Percentiles rank a stretch among this genome's conserved stretches.
Conservation (phyloP, 2,329 filamentous ascomycete genomes). For the Ustulina deusta region DNA sequence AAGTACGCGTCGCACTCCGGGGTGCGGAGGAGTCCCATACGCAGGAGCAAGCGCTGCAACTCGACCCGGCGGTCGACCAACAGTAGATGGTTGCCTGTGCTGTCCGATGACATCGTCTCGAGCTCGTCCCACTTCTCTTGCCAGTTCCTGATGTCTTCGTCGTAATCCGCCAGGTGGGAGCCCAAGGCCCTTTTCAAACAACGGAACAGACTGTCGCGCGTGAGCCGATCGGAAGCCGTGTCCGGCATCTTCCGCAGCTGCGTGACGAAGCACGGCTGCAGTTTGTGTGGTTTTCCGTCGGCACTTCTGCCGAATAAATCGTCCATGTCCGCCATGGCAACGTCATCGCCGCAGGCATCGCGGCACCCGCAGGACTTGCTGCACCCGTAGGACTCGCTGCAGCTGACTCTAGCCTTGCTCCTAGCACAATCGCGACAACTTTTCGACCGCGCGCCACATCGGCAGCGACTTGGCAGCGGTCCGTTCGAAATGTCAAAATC, state of each 20-base stretch:
- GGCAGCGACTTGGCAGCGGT: neutral
- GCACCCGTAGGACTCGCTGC: conserved; percentile 18
- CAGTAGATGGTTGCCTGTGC: neutral
- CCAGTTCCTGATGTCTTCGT: neutral
- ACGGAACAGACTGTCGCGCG: conserved; percentile 4
- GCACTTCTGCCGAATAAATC: conserved; percentile 2
- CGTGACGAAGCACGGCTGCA: conserved; percentile 11
- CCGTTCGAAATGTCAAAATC: neutral
- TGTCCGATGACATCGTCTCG: neutral
- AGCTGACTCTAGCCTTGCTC: conserved; percentile 10
- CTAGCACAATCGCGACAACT: conserved; percentile 16
- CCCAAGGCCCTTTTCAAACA: neutral
- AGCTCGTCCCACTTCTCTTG: conserved; percentile 9
- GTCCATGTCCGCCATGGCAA: neutral
- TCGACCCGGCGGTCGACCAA: neutral
- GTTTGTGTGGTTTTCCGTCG: conserved; percentile 16
- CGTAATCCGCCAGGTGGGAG: neutral
- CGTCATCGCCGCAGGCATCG: conserved; percentile 8
- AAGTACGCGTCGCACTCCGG: neutral
- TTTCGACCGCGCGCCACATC: neutral
- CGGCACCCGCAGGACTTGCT: conserved; percentile 17
- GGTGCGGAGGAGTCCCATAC: neutral
- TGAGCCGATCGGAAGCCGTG: neutral
- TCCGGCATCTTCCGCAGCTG: neutral
- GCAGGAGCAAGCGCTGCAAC: conserved; percentile 11